Evolutionary conservation across 176 grass and related monocot genomes (phyloP), one percentile per base, ranked within the genome.

Genomic region (Cenchrus purpureus): DNA sequence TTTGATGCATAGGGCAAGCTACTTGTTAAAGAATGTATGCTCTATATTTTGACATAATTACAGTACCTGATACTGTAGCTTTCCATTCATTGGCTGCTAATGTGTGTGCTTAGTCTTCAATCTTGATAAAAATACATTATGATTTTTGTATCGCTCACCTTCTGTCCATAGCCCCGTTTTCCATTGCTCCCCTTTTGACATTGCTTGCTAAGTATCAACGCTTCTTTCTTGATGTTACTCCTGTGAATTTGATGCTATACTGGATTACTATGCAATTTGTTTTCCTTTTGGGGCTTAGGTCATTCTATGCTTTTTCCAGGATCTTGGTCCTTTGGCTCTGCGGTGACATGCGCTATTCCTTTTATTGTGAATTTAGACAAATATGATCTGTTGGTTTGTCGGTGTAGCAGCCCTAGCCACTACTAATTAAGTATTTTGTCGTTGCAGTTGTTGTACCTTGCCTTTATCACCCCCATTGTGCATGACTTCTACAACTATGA

Each of bases 401-500:
- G 34, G 4, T 60, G 10, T 10, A 25, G 15, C 45, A 9, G 34
- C n/a, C 80, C 55, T 45, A 55, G 3, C n/a, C 20, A 29, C 19
- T 52, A 17, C n/a, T 84, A 84, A 87, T 8, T 40, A 16, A 46
- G 45, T 40, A 1, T 8, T 63, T 73, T 77, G 34, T 50, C 2
- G 31, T 63, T 82, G 55, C 85, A 97, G 94, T 17, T 80, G 16
- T 2, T 86, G 14, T 90, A 97, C 82, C 80, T 97, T 48, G 85
- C 79, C 25, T 84, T 94, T 56, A 85, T 97, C 58, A 90, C 94
- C 0, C 94, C 90, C 0, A 51, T 94, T 2, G 85, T 97, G 10
- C 90, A 88, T 0, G 94, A 97, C 71, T 97, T 97, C 85, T 97
- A 94, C 72, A 97, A 94, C 56, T 94, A 94, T 1, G 92, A 94